phyloP scores from a whole-genome alignment of 2,329 filamentous ascomycete genomes.

The Exophiala sp. region DNA sequence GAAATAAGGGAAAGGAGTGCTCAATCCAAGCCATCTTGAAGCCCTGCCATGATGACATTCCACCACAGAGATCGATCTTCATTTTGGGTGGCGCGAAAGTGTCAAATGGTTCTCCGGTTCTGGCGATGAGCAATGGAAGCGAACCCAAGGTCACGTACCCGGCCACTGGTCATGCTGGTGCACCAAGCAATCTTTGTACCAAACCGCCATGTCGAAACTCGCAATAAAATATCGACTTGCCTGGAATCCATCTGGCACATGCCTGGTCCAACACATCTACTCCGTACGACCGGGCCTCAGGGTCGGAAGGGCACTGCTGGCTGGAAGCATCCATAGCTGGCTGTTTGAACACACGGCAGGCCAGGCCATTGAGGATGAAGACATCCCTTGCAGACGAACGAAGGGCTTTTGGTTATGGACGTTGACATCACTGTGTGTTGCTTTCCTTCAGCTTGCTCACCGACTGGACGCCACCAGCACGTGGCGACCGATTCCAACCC shows the following conservation, averaged over 20 bases:
- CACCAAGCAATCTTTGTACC: background rate
- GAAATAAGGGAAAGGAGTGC: too few species aligned
- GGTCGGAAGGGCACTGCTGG: too few species aligned
- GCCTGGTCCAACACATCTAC: too few species aligned
- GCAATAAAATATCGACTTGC: too few species aligned
- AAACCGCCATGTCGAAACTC: too few species aligned
- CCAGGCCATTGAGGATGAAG: too few species aligned
- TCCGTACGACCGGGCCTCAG: too few species aligned
- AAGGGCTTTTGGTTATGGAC: too few species aligned
- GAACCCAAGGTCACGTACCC: background rate
- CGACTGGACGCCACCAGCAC: slow-evolving; percentile 19
- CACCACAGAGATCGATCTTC: background rate
- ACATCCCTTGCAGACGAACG: too few species aligned
- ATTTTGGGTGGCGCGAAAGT: background rate
- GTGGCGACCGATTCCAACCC: slow-evolving; percentile 16
- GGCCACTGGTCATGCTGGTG: background rate
- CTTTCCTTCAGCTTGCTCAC: background rate
- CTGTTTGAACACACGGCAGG: too few species aligned
- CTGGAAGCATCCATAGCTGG: too few species aligned
- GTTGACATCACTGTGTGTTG: background rate
- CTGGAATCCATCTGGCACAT: too few species aligned
- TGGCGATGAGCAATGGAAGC: background rate
- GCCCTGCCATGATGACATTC: background rate
- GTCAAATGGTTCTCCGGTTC: background rate
- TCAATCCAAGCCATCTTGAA: background rate